Evolutionary conservation across 257 asterid genomes (phyloP).

Genomic region (Solanum chmielewskii): DNA sequence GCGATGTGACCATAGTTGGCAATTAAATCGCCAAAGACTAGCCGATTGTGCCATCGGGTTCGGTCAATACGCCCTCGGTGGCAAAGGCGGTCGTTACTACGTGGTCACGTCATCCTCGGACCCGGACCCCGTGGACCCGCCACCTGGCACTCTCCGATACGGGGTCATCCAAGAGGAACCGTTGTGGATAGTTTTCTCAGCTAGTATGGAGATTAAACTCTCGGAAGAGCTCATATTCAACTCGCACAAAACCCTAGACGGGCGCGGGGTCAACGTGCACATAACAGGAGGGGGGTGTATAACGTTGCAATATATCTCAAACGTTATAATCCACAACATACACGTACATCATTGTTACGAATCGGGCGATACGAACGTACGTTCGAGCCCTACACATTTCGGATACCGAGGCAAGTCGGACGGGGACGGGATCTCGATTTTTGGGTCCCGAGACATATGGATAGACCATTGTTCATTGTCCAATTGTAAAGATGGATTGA

Average conservation of each 20-base stretch:
- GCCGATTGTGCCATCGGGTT: conserved; percentile 67
- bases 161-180: conserved; percentile 66
- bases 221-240: conserved; percentile 61
- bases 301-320: conserved; percentile 41
- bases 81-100: conserved; percentile 63
- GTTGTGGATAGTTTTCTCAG: conserved; percentile 60
- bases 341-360: conserved; percentile 57
- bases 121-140: conserved; percentile 44
- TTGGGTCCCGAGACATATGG: conserved; percentile 56
- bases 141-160: conserved; percentile 55
- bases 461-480: conserved; percentile 65
- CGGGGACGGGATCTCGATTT: conserved; percentile 67
- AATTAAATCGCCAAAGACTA: conserved; percentile 47
- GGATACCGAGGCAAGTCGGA: conserved; percentile 52
- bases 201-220: conserved; percentile 53
- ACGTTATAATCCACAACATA: conserved; percentile 61
- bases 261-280: conserved; percentile 52
- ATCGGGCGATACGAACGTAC: conserved; percentile 43
- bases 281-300: conserved; percentile 65
- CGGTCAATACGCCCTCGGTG: conserved; percentile 68
- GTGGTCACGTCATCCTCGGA: conserved; percentile 66
- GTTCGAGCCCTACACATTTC: conserved; percentile 66
- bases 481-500: conserved; percentile 59
- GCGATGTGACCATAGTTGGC: conserved; percentile 73
- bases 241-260: conserved; percentile 60